Evolutionary conservation across 2,329 filamentous ascomycete species (phyloP).

Genomic region (Coniella vitis): DNA sequence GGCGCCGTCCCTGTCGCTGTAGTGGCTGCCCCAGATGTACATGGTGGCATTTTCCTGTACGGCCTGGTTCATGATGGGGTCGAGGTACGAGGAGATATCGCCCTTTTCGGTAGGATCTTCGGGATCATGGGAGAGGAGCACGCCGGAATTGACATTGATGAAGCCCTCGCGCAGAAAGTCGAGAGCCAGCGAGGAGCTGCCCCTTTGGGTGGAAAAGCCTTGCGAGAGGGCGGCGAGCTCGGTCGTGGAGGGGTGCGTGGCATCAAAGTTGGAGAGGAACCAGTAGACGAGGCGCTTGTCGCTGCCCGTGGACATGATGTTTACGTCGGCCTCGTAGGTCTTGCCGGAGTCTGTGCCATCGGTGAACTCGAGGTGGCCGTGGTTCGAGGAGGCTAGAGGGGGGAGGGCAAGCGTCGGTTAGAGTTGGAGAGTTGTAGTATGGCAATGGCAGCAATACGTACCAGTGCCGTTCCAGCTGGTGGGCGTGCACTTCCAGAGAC

Average conservation of each 20-base stretch:
- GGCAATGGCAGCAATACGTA: background rate
- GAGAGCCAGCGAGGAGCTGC: constrained; percentile 15
- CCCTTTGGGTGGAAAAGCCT: constrained; percentile 15
- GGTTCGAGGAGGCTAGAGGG: constrained; percentile 5
- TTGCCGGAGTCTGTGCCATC: constrained; percentile 10
- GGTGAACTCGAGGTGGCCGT: constrained; percentile 20
- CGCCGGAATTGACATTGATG: constrained; percentile 19
- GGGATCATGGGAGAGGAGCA: constrained; percentile 13
- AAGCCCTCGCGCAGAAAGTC: constrained; percentile 18
- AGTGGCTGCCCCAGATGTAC: constrained; percentile 32
- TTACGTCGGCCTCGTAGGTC: constrained; percentile 19
- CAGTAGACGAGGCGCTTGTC: constrained; percentile 39
- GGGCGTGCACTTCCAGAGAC: constrained; percentile 19
- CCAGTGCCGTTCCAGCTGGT: constrained; percentile 16
- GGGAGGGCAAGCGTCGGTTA: too few species aligned
- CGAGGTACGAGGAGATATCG: constrained; percentile 28
- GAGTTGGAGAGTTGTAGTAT: too few species aligned
- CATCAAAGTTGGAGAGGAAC: constrained; percentile 35
- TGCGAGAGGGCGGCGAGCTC: constrained; percentile 13
- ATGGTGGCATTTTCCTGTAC: constrained; percentile 28
- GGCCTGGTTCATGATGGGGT: constrained; percentile 27
- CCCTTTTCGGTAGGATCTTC: constrained; percentile 12
- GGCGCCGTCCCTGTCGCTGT: constrained; percentile 25
- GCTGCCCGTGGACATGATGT: constrained; percentile 19
- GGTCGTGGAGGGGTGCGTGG: constrained; percentile 21